phyloP scores from a whole-genome alignment of 352 stramenopile species.

The Phytopythium vexans region DNA sequence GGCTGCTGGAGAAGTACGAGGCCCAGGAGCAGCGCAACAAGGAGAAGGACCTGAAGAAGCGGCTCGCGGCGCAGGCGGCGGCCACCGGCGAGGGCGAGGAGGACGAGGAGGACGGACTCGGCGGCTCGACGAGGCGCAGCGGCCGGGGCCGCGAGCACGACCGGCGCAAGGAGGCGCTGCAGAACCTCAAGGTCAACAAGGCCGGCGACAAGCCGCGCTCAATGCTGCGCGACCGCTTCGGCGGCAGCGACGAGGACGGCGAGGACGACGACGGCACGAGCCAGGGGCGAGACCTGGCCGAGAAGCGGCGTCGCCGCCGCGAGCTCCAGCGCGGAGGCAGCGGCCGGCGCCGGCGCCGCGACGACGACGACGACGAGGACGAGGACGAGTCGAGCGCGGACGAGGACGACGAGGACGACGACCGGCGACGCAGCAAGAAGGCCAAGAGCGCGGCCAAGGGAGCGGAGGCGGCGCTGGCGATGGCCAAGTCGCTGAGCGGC shows the following conservation, averaged over 20 bases:
- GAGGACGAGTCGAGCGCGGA: slow-evolving; percentile 31
- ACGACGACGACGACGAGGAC: slow-evolving; percentile 42
- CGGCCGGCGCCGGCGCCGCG: slow-evolving; percentile 14
- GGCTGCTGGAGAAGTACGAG: slow-evolving; percentile 85
- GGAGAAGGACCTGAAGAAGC: slow-evolving; percentile 79
- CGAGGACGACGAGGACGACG: slow-evolving; percentile 3
- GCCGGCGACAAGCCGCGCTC: slow-evolving; percentile 67
- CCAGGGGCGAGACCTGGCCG: slow-evolving; percentile 51
- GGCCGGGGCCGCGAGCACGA: slow-evolving; percentile 62
- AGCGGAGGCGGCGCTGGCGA: slow-evolving; percentile 21
- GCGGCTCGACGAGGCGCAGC: slow-evolving; percentile 42
- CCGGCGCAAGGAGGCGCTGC: slow-evolving; percentile 73
- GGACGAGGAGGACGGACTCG: slow-evolving; percentile 42
- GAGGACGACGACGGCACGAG: slow-evolving; percentile 32
- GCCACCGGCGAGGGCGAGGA: slow-evolving; percentile 29
- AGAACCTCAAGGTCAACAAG: slow-evolving; percentile 79
- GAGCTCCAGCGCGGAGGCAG: slow-evolving; percentile 59
- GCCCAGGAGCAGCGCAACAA: slow-evolving; percentile 80
- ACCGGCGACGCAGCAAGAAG: slow-evolving; percentile 8
- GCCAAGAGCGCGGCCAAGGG: slow-evolving; percentile 10
- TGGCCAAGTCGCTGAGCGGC: slow-evolving; percentile 17
- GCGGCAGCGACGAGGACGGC: slow-evolving; percentile 48
- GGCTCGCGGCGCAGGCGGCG: slow-evolving; percentile 46
- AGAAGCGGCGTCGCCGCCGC: slow-evolving; percentile 71
- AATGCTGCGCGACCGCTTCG: slow-evolving; percentile 79